A percentile compares a stretch with the other conserved stretches of the same genome.
phyloP scores from a whole-genome alignment of 164 flowering plant species.

The Magnolia kwangsiensis region DNA sequence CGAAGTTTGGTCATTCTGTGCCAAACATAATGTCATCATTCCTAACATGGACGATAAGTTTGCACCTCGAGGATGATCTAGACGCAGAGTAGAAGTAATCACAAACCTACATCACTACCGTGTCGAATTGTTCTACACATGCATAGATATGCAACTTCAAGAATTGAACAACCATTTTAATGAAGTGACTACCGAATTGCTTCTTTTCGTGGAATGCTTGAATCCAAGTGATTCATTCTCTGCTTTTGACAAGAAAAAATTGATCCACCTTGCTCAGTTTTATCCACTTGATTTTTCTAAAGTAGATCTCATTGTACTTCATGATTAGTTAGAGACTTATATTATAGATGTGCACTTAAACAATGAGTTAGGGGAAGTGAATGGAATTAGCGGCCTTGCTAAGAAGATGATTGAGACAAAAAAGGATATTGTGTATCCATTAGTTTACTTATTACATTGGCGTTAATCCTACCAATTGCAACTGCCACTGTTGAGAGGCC shows the following conservation, averaged over 20 bases:
- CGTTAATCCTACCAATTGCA: background rate
- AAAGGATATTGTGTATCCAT: background rate
- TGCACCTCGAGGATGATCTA: background rate
- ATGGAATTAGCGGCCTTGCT: conserved; percentile 3
- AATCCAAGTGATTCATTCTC: conserved; percentile 1
- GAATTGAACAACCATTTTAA: background rate
- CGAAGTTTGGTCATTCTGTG: background rate
- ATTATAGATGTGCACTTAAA: conserved; percentile 1
- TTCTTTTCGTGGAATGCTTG: background rate
- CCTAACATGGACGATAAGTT: conserved; percentile 4
- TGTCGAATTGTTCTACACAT: background rate
- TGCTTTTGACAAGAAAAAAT: background rate
- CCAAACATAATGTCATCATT: background rate
- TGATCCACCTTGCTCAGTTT: background rate
- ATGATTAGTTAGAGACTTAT: conserved; percentile 1
- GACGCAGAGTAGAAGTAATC: background rate
- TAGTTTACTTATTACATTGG: background rate
- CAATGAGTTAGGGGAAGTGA: background rate
- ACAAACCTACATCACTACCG: conserved; percentile 1
- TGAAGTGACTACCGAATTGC: background rate
- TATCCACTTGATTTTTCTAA: conserved; percentile 1
- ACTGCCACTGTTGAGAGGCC: conserved; percentile 2
- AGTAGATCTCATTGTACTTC: background rate
- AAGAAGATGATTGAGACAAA: background rate
- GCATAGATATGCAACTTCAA: background rate